Percentiles rank a stretch among this genome's conserved stretches.
Evolutionary conservation across 176 grass and related monocot species (phyloP).

Genomic region (Otatea glauca): DNA sequence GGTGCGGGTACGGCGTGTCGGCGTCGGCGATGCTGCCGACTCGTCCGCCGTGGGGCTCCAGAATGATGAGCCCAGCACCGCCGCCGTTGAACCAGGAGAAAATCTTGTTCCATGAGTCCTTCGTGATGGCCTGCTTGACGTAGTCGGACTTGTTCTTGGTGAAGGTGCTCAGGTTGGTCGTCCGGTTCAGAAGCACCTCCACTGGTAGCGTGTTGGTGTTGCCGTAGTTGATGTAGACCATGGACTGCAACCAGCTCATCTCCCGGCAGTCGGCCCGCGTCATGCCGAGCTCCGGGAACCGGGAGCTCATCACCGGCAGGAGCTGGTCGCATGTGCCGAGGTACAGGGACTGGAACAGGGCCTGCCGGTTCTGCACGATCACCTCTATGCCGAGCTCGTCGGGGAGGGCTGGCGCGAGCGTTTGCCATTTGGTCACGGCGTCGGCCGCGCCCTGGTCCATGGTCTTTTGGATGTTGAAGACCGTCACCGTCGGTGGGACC

Average conservation of each 20-base stretch:
- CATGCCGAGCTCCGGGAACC: constrained; percentile 50
- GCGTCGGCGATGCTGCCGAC: neutral
- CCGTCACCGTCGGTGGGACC: constrained; percentile 25
- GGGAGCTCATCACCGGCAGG: neutral
- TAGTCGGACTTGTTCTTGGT: constrained; percentile 46
- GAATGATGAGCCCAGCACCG: constrained; percentile 24
- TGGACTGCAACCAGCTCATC: constrained; percentile 58
- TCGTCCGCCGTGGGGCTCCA: constrained; percentile 39
- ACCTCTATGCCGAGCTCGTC: constrained; percentile 37
- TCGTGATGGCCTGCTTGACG: constrained; percentile 31
- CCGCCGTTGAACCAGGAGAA: constrained; percentile 11
- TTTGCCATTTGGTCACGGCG: constrained; percentile 40
- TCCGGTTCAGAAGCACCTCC: constrained; percentile 33
- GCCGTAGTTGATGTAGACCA: constrained; percentile 27
- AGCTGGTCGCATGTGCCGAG: constrained; percentile 39
- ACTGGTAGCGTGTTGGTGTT: neutral
- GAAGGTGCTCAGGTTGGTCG: neutral
- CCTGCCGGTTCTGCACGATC: neutral
- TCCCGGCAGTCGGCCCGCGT: constrained; percentile 46
- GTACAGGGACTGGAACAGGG: constrained; percentile 20
- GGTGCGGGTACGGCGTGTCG: constrained; percentile 47
- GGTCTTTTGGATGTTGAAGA: constrained; percentile 26
- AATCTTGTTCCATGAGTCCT: neutral
- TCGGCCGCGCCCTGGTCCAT: constrained; percentile 24
- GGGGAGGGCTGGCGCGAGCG: constrained; percentile 19